Percentiles rank a stretch among this genome's conserved stretches.
Evolutionary conservation across 177 flowering plant genomes (phyloP).

Genomic region (Vitis hybrid): DNA sequence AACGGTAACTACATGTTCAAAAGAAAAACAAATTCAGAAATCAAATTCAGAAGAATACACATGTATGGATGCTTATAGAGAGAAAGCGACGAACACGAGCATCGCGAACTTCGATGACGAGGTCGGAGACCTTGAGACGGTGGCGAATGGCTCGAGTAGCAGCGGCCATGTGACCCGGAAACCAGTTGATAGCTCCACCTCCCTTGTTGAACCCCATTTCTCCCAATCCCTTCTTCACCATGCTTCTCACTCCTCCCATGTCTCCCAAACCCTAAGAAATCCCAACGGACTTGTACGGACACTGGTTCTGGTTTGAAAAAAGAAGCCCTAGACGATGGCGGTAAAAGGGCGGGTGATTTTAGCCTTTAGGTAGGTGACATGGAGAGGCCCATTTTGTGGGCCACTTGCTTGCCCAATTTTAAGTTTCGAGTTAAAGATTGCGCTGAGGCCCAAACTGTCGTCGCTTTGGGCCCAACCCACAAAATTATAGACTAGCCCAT

Average conservation of each 20-base stretch:
- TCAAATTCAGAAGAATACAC: not conserved
- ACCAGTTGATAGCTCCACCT: slow-evolving; percentile 86
- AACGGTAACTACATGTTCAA: slow-evolving; percentile 62
- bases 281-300: too few species aligned
- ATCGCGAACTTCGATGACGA: slow-evolving; percentile 93
- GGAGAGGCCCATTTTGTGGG: too few species aligned
- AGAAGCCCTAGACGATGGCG: too few species aligned
- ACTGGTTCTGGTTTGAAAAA: too few species aligned
- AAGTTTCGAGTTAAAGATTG: too few species aligned
- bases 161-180: slow-evolving; percentile 97
- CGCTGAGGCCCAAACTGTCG: too few species aligned
- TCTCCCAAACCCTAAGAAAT: slow-evolving; percentile 2
- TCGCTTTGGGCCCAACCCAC: too few species aligned
- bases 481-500: too few species aligned
- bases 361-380: too few species aligned
- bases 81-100: slow-evolving; percentile 51
- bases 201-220: slow-evolving; percentile 68
- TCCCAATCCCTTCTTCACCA: slow-evolving; percentile 60
- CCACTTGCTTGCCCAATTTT: too few species aligned
- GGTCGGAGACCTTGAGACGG: slow-evolving; percentile 84
- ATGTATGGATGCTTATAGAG: not conserved
- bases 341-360: too few species aligned
- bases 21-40: not conserved
- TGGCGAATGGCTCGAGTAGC: slow-evolving; percentile 91
- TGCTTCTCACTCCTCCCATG: slow-evolving; percentile 30